These are phyloP conservation scores for Leucosporidium creatinivorum DNA, from an alignment of 768 basidiomycete genomes.

Conservation along the genomic window DNA sequence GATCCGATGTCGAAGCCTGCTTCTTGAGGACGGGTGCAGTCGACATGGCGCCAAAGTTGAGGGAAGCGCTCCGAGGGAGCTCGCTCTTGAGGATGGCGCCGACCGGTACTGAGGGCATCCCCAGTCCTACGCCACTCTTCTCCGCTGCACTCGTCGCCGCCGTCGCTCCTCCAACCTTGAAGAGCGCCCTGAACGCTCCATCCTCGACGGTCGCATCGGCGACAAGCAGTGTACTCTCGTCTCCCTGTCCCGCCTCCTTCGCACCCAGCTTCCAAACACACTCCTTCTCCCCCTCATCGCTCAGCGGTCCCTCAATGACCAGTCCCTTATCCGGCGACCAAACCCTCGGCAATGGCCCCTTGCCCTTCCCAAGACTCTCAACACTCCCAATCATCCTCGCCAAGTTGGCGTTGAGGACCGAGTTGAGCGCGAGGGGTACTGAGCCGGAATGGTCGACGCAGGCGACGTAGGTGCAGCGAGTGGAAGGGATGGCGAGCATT, in stretches of 20 bases:
- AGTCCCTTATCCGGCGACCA: constrained; percentile 59
- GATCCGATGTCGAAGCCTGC: constrained; percentile 2
- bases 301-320: constrained; percentile 33
- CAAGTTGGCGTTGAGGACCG: constrained; percentile 70
- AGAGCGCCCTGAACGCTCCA: constrained; percentile 13
- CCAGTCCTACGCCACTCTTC: too few species aligned
- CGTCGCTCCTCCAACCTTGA: constrained; percentile 4
- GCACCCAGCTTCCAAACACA: constrained; percentile 35
- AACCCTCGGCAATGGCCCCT: constrained; percentile 59
- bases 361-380: constrained; percentile 63
- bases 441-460: constrained; percentile 81
- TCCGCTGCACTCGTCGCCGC: too few species aligned
- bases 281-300: constrained; percentile 31
- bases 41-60: constrained; percentile 24
- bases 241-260: not conserved
- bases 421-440: constrained; percentile 74
- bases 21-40: constrained; percentile 2
- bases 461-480: constrained; percentile 72
- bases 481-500: constrained; percentile 89
- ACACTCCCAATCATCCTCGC: constrained; percentile 65
- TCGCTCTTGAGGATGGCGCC: constrained; percentile 25
- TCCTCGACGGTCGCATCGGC: constrained; percentile 12
- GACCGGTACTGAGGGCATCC: constrained; percentile 5
- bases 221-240: not conserved
- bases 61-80: constrained; percentile 21